These are phyloP conservation scores for Chionographis japonica DNA, from an alignment of 106 monocot species.

Conservation along the genomic window DNA sequence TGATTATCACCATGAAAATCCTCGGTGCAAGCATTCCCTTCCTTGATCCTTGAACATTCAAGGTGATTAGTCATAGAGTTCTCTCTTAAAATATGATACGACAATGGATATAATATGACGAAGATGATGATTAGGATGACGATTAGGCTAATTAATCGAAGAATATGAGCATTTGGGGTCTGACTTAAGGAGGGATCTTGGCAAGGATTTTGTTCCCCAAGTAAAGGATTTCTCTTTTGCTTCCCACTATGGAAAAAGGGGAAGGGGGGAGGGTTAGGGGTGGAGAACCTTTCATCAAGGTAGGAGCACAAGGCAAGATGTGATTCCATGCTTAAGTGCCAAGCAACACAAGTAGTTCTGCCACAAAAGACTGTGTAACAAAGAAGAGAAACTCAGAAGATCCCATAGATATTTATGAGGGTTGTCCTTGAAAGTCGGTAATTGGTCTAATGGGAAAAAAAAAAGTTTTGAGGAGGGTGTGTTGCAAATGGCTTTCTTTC, in stretches of 20 bases:
- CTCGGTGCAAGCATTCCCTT: too few species aligned
- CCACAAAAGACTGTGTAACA: not conserved
- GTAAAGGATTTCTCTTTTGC: slow-evolving; percentile 40
- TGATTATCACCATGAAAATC: too few species aligned
- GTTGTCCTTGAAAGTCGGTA: too few species aligned
- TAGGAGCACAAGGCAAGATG: slow-evolving; percentile 9
- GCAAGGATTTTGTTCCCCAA: slow-evolving; percentile 22
- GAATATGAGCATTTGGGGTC: slow-evolving; percentile 7
- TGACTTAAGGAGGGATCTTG: slow-evolving; percentile 17
- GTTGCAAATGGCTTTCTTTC: too few species aligned
- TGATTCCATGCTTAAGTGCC: slow-evolving; percentile 50
- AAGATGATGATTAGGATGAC: not conserved
- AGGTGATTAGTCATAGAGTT: too few species aligned
- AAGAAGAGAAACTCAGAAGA: too few species aligned
- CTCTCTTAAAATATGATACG: too few species aligned
- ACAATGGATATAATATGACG: too few species aligned
- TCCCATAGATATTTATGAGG: too few species aligned
- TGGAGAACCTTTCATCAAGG: slow-evolving; percentile 21
- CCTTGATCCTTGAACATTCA: too few species aligned
- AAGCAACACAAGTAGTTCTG: slow-evolving; percentile 28
- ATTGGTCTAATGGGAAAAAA: too few species aligned
- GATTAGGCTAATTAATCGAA: slow-evolving; percentile 20
- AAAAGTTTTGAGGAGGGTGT: too few species aligned
- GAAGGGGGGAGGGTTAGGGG: slow-evolving; percentile 1
- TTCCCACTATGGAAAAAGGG: slow-evolving; percentile 27